A percentile compares a stretch with the other conserved stretches of the same genome.
Conservation (phyloP, 352 stramenopile species). For the Pythium biforme region DNA sequence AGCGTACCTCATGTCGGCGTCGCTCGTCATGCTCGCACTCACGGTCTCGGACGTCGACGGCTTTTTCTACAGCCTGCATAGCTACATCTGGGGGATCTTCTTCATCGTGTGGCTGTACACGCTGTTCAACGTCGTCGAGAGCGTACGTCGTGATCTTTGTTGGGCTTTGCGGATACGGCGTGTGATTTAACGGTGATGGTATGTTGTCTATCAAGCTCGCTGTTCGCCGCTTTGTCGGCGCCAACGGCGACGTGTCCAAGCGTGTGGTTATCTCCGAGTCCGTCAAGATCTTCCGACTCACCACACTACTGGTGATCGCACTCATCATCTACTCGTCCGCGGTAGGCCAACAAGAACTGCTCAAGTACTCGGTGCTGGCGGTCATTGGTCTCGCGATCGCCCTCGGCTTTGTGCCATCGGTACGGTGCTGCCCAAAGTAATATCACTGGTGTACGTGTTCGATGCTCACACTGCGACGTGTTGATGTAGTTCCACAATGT, state of each 20-base stretch:
- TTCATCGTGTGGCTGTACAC: constrained; percentile 89
- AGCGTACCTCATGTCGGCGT: constrained; percentile 83
- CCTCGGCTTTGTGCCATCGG: constrained; percentile 81
- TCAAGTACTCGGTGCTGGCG: constrained; percentile 83
- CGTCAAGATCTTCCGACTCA: constrained; percentile 83
- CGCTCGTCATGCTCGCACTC: constrained; percentile 67
- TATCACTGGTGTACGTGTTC: background rate
- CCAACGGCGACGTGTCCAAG: constrained; percentile 82
- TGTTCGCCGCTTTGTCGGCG: constrained; percentile 74
- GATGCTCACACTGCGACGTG: background rate
- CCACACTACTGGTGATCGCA: constrained; percentile 71
- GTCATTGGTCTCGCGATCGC: constrained; percentile 84
- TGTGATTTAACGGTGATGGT: background rate
- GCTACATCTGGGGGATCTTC: constrained; percentile 87
- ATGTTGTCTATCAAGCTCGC: constrained; percentile 60
- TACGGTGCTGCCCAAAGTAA: constrained; percentile 14
- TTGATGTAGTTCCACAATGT: constrained; percentile 79
- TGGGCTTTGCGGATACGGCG: background rate
- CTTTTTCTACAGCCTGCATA: constrained; percentile 78
- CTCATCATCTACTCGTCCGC: constrained; percentile 86
- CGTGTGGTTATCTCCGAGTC: constrained; percentile 89
- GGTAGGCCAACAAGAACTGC: constrained; percentile 58
- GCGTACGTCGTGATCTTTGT: constrained; percentile 37
- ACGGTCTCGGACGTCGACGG: constrained; percentile 45
- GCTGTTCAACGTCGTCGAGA: constrained; percentile 87